phyloP scores from a whole-genome alignment of 2,329 filamentous ascomycete species.

The Hirsutella thompsonii region DNA sequence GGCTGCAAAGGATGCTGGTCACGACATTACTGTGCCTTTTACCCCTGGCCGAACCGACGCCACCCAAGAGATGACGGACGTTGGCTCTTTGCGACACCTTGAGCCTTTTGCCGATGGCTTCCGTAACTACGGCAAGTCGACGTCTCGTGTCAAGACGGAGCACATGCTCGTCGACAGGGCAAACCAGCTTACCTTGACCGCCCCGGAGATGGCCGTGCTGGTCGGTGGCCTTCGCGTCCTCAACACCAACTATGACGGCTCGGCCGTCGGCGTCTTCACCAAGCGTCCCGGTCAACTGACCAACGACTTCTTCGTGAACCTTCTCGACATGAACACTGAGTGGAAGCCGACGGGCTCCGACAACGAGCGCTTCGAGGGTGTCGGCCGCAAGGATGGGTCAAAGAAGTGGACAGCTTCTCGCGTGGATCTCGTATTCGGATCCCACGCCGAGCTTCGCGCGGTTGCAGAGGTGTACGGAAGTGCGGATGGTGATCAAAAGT shows the following conservation, averaged over 20 bases:
- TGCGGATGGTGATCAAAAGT: conserved; percentile 46
- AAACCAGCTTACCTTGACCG: conserved; percentile 54
- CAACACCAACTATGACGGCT: conserved; percentile 59
- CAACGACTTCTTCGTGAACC: conserved; percentile 74
- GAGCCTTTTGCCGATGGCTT: conserved; percentile 63
- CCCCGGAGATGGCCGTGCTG: conserved; percentile 58
- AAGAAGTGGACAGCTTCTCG: conserved; percentile 61
- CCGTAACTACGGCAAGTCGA: conserved; percentile 63
- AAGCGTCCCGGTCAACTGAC: conserved; percentile 53
- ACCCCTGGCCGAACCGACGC: conserved; percentile 61
- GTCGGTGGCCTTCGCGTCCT: conserved; percentile 60
- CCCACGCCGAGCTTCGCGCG: conserved; percentile 62
- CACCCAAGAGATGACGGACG: conserved; percentile 58
- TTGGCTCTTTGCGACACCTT: conserved; percentile 48
- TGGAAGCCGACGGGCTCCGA: conserved; percentile 37
- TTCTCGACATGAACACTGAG: conserved; percentile 52
- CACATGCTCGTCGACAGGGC: conserved; percentile 61
- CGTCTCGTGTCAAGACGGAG: conserved; percentile 48
- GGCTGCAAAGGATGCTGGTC: conserved; percentile 38
- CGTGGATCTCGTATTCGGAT: conserved; percentile 57
- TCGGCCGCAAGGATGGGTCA: conserved; percentile 50
- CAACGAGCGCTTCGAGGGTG: conserved; percentile 47
- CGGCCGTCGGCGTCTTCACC: conserved; percentile 55
- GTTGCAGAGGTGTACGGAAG: conserved; percentile 57
- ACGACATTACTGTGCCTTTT: conserved; percentile 52